Conservation (phyloP, 345 rosid species). For the Pugionium dolabratum region DNA sequence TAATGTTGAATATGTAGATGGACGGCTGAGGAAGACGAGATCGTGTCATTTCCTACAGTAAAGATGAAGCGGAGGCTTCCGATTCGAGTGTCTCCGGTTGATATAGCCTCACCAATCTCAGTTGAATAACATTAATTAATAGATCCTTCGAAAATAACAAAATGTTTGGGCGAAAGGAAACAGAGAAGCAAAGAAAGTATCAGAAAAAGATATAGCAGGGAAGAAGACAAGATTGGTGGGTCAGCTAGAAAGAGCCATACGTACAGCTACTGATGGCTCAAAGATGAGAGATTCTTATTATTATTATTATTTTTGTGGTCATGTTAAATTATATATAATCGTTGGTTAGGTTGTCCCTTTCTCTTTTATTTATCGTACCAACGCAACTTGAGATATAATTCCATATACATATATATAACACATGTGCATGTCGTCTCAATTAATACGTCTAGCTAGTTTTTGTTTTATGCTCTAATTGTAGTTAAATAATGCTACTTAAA, state of each 20-base stretch:
- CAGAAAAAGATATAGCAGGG: neutral
- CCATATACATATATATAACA: conserved; percentile 2
- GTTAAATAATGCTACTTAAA: too few relatives aligned
- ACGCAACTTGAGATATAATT: conserved; percentile 35
- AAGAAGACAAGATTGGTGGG: conserved; percentile 34
- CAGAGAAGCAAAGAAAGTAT: neutral
- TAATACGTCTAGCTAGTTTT: neutral
- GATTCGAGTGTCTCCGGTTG: conserved; percentile 46
- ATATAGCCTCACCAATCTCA: conserved; percentile 1
- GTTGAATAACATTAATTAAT: conserved; percentile 4
- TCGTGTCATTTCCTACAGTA: conserved; percentile 68
- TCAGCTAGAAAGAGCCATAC: conserved; percentile 37
- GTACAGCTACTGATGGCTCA: conserved; percentile 44
- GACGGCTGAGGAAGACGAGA: conserved; percentile 60
- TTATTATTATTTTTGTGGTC: conserved; percentile 20
- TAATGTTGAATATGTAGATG: conserved; percentile 50
- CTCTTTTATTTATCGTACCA: conserved; percentile 40
- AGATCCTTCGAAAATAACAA: neutral
- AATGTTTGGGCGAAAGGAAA: conserved; percentile 21
- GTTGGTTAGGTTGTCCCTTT: conserved; percentile 44
- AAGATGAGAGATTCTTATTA: conserved; percentile 28
- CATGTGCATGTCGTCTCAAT: conserved; percentile 10
- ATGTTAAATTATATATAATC: conserved; percentile 31
- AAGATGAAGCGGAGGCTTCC: conserved; percentile 71
- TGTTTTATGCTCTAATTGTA: neutral